Percentiles rank a stretch among this genome's conserved stretches.
phyloP scores from a whole-genome alignment of 179 eudicot species.

The Silene noctiflora region DNA sequence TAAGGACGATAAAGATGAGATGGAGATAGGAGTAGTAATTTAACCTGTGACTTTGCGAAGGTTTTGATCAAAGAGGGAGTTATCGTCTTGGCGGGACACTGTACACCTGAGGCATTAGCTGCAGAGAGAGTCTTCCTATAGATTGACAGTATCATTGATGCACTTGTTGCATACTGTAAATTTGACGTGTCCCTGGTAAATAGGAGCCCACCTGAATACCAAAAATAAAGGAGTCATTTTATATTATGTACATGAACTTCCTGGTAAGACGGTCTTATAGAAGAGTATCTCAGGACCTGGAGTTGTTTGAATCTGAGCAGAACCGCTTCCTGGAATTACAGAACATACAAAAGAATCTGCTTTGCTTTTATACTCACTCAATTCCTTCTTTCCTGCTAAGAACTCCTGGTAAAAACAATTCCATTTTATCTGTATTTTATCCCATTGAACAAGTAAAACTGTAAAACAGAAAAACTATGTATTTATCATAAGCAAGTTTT shows the following conservation, averaged over 20 bases:
- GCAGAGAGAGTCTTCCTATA: slow-evolving; percentile 38
- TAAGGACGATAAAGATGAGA: too few relatives aligned
- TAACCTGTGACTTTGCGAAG: slow-evolving; percentile 45
- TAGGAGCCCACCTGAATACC: slow-evolving; percentile 40
- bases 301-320: slow-evolving; percentile 37
- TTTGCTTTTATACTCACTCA: slow-evolving; percentile 37
- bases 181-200: slow-evolving; percentile 36
- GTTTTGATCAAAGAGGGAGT: slow-evolving; percentile 27
- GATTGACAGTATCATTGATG: slow-evolving; percentile 39
- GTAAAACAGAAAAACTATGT: background rate
- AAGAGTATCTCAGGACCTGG: slow-evolving; percentile 29
- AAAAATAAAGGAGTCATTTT: background rate
- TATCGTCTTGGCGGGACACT: slow-evolving; percentile 34
- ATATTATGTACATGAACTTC: background rate
- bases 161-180: slow-evolving; percentile 40
- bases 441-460: background rate
- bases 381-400: slow-evolving; percentile 32
- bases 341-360: slow-evolving; percentile 49
- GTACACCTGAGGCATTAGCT: slow-evolving; percentile 28
- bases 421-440: background rate
- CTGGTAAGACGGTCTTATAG: background rate
- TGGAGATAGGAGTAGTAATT: background rate
- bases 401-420: slow-evolving; percentile 28
- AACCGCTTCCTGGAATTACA: slow-evolving; percentile 41
- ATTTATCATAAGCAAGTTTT: background rate